Evolutionary conservation across 352 stramenopile genomes (phyloP).

Genomic region (Phytophthora ramorum): DNA sequence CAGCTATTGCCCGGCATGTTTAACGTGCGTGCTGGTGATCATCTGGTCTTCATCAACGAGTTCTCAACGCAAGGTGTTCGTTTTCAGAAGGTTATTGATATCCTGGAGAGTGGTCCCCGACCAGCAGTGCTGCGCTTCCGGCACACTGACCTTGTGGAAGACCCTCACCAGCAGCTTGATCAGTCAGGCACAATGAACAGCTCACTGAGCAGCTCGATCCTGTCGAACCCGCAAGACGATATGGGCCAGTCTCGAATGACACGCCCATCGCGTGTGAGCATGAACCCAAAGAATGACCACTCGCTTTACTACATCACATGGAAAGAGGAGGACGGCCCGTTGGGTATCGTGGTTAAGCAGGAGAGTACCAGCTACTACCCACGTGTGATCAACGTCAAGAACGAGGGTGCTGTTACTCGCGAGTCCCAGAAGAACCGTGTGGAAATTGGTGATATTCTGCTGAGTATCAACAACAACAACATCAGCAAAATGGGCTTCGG

Average conservation of each 20-base stretch:
- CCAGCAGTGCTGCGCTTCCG: slow-evolving; percentile 84
- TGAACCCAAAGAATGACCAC: slow-evolving; percentile 87
- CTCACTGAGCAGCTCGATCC: slow-evolving; percentile 32
- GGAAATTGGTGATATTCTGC: slow-evolving; percentile 79
- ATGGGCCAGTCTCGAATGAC: slow-evolving; percentile 73
- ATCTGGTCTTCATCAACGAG: slow-evolving; percentile 88
- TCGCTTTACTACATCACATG: slow-evolving; percentile 91
- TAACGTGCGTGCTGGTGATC: slow-evolving; percentile 83
- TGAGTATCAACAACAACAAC: slow-evolving; percentile 93
- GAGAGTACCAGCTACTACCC: slow-evolving; percentile 89
- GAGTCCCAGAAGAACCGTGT: slow-evolving; percentile 87
- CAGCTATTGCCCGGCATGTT: slow-evolving; percentile 84
- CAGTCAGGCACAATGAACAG: slow-evolving; percentile 22
- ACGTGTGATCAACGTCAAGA: slow-evolving; percentile 90
- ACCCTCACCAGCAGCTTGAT: slow-evolving; percentile 43
- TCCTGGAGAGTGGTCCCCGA: slow-evolving; percentile 79
- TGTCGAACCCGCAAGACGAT: slow-evolving; percentile 79
- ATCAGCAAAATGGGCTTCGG: slow-evolving; percentile 92
- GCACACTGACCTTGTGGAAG: slow-evolving; percentile 77
- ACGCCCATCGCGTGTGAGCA: slow-evolving; percentile 72
- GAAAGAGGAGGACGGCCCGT: slow-evolving; percentile 86
- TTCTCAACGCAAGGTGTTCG: slow-evolving; percentile 83
- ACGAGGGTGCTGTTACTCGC: slow-evolving; percentile 81
- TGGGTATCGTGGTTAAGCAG: slow-evolving; percentile 90
- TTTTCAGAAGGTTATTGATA: slow-evolving; percentile 90